A percentile compares a stretch with the other conserved stretches of the same genome.
phyloP scores from a whole-genome alignment of 1,284 basidiomycete genomes.

The Mrakiaceae sp. region DNA sequence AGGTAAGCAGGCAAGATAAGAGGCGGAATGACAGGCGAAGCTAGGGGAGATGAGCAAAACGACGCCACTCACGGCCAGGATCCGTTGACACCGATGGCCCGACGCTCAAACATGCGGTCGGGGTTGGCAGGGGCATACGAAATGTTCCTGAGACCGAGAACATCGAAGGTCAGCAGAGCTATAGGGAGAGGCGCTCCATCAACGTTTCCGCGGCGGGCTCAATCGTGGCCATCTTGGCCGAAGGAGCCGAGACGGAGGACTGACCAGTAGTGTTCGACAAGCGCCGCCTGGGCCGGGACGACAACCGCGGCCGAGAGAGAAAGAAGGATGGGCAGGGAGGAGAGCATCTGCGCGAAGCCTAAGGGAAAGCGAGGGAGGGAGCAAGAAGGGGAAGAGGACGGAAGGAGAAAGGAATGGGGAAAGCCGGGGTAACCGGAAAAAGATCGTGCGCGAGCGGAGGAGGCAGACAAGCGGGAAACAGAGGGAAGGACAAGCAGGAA shows the following conservation, averaged over 20 bases:
- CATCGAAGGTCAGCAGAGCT: not conserved
- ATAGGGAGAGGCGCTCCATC: not conserved
- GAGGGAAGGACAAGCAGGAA: too few species aligned
- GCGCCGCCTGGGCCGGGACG: constrained; percentile 24
- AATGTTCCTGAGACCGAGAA: constrained; percentile 26
- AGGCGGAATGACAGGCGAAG: not conserved
- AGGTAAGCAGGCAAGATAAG: constrained; percentile 36
- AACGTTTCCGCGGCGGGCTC: not conserved
- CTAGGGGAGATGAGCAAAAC: not conserved
- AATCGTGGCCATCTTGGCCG: not conserved
- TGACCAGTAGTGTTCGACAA: constrained; percentile 34
- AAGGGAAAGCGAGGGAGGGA: too few species aligned
- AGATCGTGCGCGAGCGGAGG: too few species aligned
- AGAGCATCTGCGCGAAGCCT: not conserved
- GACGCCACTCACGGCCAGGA: constrained; percentile 68
- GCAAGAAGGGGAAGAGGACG: too few species aligned
- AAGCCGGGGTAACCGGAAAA: too few species aligned
- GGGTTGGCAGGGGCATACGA: constrained; percentile 35
- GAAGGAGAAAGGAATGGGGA: too few species aligned
- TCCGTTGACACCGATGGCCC: constrained; percentile 74
- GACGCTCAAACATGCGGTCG: constrained; percentile 46
- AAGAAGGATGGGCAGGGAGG: not conserved
- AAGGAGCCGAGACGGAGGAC: not conserved
- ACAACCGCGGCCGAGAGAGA: constrained; percentile 18
- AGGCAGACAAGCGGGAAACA: too few species aligned